These are phyloP conservation scores for Melanopsichium pennsylvanicum DNA, from an alignment of 1,284 basidiomycete species.

Conservation along the genomic window DNA sequence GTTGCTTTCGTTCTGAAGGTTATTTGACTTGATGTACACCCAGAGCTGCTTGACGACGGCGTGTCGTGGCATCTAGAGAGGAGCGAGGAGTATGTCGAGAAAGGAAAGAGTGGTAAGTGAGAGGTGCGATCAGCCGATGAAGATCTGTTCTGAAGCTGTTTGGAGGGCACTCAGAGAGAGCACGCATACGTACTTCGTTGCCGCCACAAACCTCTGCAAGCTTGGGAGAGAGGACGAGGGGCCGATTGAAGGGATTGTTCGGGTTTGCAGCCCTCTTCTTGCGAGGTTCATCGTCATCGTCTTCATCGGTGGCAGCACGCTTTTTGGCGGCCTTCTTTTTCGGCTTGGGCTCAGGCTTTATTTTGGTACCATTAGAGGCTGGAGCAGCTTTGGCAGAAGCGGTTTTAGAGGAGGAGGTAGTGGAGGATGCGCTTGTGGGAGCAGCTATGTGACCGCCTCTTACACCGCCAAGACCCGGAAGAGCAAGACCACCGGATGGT, in stretches of 20 bases:
- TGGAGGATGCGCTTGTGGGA: constrained; percentile 24
- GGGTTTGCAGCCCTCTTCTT: constrained; percentile 59
- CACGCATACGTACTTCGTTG: constrained; percentile 43
- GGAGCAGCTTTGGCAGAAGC: constrained; percentile 18
- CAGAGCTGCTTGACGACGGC: constrained; percentile 86
- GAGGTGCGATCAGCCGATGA: too few species aligned
- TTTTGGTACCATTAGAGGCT: constrained; percentile 35
- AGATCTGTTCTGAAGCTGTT: too few species aligned
- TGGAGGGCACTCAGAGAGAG: neutral
- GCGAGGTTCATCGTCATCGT: constrained; percentile 41
- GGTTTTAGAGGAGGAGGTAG: constrained; percentile 17
- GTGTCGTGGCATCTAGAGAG: constrained; percentile 78
- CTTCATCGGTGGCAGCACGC: constrained; percentile 23
- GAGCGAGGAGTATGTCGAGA: neutral
- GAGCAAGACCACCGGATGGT: constrained; percentile 42
- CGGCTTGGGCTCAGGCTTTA: constrained; percentile 43
- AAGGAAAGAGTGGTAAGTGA: neutral
- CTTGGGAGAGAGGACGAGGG: constrained; percentile 53
- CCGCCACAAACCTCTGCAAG: constrained; percentile 64
- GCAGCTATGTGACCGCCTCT: constrained; percentile 35
- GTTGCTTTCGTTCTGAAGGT: constrained; percentile 81
- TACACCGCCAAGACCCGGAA: constrained; percentile 54
- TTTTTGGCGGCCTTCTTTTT: constrained; percentile 59
- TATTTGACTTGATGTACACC: constrained; percentile 80
- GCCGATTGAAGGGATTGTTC: constrained; percentile 64